Evolutionary conservation across 2,329 filamentous ascomycete genomes (phyloP), one percentile per base, ranked within the genome.

Genomic region (Botryotinia convoluta): DNA sequence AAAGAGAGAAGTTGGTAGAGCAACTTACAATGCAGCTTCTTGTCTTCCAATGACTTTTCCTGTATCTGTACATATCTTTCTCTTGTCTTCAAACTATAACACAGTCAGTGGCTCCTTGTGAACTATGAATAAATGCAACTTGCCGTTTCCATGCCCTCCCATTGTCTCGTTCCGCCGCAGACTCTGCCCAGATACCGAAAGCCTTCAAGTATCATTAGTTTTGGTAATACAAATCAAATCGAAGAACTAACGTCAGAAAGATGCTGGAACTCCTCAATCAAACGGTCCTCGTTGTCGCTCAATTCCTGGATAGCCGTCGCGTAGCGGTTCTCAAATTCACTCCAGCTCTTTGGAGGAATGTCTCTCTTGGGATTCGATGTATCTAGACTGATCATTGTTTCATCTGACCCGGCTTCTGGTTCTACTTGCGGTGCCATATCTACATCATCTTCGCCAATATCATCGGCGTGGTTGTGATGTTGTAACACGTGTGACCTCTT

Each of bases 111-210:
- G 39, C 35, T 70, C 37, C 18, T 37, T 35, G 26, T 26, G 14
- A 42, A 37, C 32, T 18, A 74, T 73, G 48, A 73, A 35, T 18
- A 26, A 26, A 26, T 29, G 45, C 32, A 20, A 74, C 83, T 72
- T 81, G 92, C 91, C 94, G 90, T 82, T 95, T 95, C 75, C 89
- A 86, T 37, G 93, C 92, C 72, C 95, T 88, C 74, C 91, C 90
- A 72, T 92, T 90, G 81, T 97, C 95, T 75, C 93, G 90, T 18
- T 86, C 83, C 45, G 90, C 87, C 1, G 92, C 91, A 20, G 92
- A 89, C 32, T 91, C 86, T 37, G 93, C 92, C 94, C 95, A 98
- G 51, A 90, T 84, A 73, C 87, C 87, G 81, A 97, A 97, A 80
- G 92, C 92, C 93, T 97, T n/a, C 39, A 59, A 64, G 26, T 70